phyloP scores from a whole-genome alignment of 495 filamentous ascomycete species.

The Penicillium crystallinum region DNA sequence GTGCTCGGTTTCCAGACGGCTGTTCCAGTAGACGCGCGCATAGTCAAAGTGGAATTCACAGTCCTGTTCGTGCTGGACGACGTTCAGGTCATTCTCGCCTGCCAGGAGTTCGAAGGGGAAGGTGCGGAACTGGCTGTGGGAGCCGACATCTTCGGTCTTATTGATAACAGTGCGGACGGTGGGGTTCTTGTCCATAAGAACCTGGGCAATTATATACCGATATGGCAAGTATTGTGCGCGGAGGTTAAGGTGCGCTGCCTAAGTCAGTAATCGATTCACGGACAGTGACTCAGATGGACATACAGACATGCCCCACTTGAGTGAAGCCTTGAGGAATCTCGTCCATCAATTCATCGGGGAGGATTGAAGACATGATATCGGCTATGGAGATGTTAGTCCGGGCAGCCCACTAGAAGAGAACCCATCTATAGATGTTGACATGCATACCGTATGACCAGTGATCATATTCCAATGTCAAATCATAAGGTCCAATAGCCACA shows the following conservation, averaged over 20 bases:
- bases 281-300: slow-evolving; percentile 19
- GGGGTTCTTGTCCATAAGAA: slow-evolving; percentile 83
- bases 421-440: neutral
- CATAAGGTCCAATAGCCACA: slow-evolving; percentile 65
- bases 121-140: slow-evolving; percentile 80
- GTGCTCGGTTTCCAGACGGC: slow-evolving; percentile 82
- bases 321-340: slow-evolving; percentile 86
- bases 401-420: neutral
- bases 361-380: slow-evolving; percentile 73
- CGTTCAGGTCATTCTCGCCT: slow-evolving; percentile 72
- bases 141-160: slow-evolving; percentile 84
- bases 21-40: slow-evolving; percentile 96
- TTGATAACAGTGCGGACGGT: slow-evolving; percentile 85
- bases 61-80: slow-evolving; percentile 57
- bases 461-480: slow-evolving; percentile 70
- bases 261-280: slow-evolving; percentile 8
- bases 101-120: slow-evolving; percentile 91
- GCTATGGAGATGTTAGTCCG: slow-evolving; percentile 37
- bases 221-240: slow-evolving; percentile 73
- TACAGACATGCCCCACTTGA: slow-evolving; percentile 81
- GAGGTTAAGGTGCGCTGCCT: slow-evolving; percentile 82
- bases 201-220: slow-evolving; percentile 74
- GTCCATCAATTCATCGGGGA: slow-evolving; percentile 62
- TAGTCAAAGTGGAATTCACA: slow-evolving; percentile 49
- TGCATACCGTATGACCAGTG: slow-evolving; percentile 76